Evolutionary conservation across 106 monocot genomes (phyloP), one percentile per base, ranked within the genome.

Genomic region (Agapanthus africanus): DNA sequence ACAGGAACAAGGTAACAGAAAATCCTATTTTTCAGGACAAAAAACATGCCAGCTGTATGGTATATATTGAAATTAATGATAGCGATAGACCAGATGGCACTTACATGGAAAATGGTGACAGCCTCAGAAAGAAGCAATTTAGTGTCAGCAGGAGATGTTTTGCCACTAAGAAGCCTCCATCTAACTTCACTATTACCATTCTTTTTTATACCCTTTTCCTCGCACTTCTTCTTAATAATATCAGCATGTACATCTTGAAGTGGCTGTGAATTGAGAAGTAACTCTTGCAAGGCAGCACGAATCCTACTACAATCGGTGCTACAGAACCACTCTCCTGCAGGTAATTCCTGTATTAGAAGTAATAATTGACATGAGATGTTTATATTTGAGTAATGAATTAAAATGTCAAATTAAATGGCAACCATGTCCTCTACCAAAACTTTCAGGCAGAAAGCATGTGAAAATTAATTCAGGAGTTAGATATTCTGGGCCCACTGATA

Each of bases 311-410:
- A 99, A 60, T 83, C 83, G 35, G 68, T 36, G 32, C 76, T 65
- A 67, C 99, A 99, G 60, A 93, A 99, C 99, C 99, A 99, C 36
- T 79, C 73, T 37, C 83, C 90, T 70, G 83, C 70, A 27, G 99
- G 99, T 50, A 99, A 76, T 70, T 90, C 99, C 99, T 99, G 83
- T 40, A 27, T 22, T 10, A 36, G 54, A 61, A 74, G 14, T 5
- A 61, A 4, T 18, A 35, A 13, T 7, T 61, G 35, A 36, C 30
- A 31, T 2, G n/a, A 61, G 61, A 61, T 33, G 2, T 33, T n/a
- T 61, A n/a, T 36, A 61, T 36, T 19, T 34, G 16, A 7, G 36
- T 5, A 16, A 36, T 34, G 15, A 33, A 54, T 31, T 59, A 33
- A 32, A 27, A 8, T 56, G 54, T 27, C 5, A 26, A 56, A 56